Evolutionary conservation across 192 early-diverging fungal genomes (phyloP).

Genomic region (Coemansia sp.): DNA sequence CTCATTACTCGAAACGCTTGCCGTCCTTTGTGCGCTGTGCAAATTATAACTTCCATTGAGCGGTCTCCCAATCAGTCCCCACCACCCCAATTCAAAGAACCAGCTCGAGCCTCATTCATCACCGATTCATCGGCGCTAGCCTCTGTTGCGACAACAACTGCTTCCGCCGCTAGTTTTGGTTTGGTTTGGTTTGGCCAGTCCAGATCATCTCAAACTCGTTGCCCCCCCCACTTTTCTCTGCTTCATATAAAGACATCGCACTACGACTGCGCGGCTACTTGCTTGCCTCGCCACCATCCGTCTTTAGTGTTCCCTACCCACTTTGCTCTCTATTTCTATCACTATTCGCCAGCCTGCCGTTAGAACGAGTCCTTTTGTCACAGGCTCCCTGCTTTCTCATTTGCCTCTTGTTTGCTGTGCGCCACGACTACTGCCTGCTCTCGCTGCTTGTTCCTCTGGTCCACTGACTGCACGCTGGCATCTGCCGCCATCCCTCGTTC

Average conservation of each 20-base stretch:
- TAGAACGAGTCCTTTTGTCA: not conserved
- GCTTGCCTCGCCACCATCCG: not conserved
- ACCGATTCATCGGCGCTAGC: slow-evolving; percentile 8
- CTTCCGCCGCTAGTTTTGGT: not conserved
- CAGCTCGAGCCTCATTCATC: not conserved
- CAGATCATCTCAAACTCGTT: not conserved
- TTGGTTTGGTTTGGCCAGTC: not conserved
- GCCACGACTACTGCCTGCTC: slow-evolving; percentile 12
- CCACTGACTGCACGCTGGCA: not conserved
- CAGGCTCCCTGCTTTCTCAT: not conserved
- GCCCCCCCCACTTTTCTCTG: slow-evolving; percentile 8
- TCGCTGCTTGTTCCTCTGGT: slow-evolving; percentile 4
- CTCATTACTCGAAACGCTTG: not conserved
- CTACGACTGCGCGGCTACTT: not conserved
- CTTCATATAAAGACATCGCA: not conserved
- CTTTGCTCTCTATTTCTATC: no score
- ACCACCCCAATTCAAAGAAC: not conserved
- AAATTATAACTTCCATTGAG: not conserved
- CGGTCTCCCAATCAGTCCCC: slow-evolving; percentile 2
- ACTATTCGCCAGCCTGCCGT: no score
- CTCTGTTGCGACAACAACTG: slow-evolving; percentile 8
- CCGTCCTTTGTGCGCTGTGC: slow-evolving; percentile 1
- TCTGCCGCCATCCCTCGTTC: slow-evolving; percentile 1
- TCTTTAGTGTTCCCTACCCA: not conserved
- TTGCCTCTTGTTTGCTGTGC: slow-evolving; percentile 6